Evolutionary conservation across 2,329 filamentous ascomycete genomes (phyloP).

Genomic region (Domatiomyces globalis): DNA sequence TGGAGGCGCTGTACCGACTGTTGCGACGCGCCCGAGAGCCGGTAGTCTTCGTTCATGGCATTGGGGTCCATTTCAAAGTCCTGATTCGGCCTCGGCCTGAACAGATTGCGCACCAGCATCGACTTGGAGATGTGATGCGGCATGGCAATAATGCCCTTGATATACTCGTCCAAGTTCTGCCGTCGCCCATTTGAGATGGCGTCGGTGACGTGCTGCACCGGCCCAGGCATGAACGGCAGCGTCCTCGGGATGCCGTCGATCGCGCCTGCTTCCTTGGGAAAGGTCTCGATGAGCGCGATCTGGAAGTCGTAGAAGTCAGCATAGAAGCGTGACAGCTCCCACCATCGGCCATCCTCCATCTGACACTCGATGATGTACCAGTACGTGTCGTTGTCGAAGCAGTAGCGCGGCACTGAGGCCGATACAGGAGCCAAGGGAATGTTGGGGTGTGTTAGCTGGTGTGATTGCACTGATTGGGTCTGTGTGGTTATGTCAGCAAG

Average conservation of each 20-base stretch:
- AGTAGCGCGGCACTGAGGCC: conserved; percentile 81
- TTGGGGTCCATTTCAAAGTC: conserved; percentile 84
- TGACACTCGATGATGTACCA: conserved; percentile 94
- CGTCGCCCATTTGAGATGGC: conserved; percentile 86
- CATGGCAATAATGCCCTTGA: conserved; percentile 76
- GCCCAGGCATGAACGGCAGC: conserved; percentile 93
- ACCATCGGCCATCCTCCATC: conserved; percentile 78
- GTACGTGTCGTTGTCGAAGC: conserved; percentile 93
- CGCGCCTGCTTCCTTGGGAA: conserved; percentile 85
- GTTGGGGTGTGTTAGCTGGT: conserved; percentile 24
- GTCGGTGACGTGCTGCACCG: conserved; percentile 95
- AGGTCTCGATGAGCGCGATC: conserved; percentile 80
- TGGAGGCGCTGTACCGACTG: conserved; percentile 52
- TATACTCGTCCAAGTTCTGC: conserved; percentile 87
- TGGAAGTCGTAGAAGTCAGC: conserved; percentile 99
- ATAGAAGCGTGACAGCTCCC: conserved; percentile 89
- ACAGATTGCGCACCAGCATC: conserved; percentile 75
- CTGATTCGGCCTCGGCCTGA: conserved; percentile 64
- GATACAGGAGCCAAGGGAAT: conserved; percentile 58
- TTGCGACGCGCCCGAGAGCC: conserved; percentile 56
- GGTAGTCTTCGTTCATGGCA: conserved; percentile 52
- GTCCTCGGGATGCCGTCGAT: conserved; percentile 59
- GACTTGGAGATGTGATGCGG: conserved; percentile 73
- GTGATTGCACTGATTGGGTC: conserved; percentile 27
- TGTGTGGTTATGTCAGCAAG: conserved; percentile 24